Base-by-base conservation (phyloP, 148 eudicot species). In the Dysphania ambrosioides region DNA sequence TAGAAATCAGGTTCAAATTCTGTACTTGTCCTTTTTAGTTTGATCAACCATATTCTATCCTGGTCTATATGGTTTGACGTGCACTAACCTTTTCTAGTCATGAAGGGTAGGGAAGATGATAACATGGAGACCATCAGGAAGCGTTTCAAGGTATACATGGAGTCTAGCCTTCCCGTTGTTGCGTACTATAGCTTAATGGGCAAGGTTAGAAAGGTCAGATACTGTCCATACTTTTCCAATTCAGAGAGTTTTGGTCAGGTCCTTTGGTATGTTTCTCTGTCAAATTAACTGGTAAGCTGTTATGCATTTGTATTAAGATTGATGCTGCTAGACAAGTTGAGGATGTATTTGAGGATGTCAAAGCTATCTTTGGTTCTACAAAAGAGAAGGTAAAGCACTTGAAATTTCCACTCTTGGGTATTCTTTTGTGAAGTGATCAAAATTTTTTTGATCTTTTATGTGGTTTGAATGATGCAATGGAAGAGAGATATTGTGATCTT, bases 321-420 rank as follows among this genome's bases (percentile, higher is more conserved):
- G 86, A 91, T 83, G 97, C 93, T 32, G 85, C 81, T 15, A 86
- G 86, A 88, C 85, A 91, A 26, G 66, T 80, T 61, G 91, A 75
- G 68, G 93, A 85, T 49, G 97, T 91, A 70, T 91, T 91, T 79
- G 93, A 86, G 74, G 88, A 80, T 60, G 89, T 89, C 68, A 91
- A 89, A 83, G 79, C 82, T 62, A 77, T 85, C 57, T 88, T 88
- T 77, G 75, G 53, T 71, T 77, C 92, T 27, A 24, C 58, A 10
- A 41, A 51, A 53, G 84, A 79, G 63, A 81, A 88, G 91, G 96
- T 91, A 88, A 66, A 77, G 19, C 76, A 73, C 51, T 21, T 4
- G n/a, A n/a, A n/a, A n/a, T n/a, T n/a, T n/a, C n/a, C n/a, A n/a
- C n/a, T n/a, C n/a, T n/a, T n/a, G n/a, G n/a, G 2, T 47, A 13